Percentiles rank a stretch among this genome's conserved stretches.
Conservation (phyloP, 768 basidiomycete genomes). For the Pleurotus tuber-regium region DNA sequence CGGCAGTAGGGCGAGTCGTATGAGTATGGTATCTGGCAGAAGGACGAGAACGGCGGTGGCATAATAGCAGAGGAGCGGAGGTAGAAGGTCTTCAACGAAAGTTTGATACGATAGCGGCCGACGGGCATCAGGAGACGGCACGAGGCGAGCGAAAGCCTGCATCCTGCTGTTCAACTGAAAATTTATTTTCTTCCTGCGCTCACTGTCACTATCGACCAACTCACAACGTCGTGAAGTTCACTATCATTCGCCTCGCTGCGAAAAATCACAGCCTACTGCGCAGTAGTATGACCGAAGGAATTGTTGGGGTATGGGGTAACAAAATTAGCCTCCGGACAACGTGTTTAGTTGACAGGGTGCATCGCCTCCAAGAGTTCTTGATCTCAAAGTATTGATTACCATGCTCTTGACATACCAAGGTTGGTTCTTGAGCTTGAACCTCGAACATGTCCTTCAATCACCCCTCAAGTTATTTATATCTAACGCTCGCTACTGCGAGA, state of each 20-base stretch:
- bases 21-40: constrained; percentile 37
- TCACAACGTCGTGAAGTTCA: constrained; percentile 12
- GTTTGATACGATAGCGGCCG: constrained; percentile 31
- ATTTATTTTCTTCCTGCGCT: neutral
- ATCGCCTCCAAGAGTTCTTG: no score
- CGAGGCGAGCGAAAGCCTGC: constrained; percentile 18
- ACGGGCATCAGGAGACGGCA: constrained; percentile 29
- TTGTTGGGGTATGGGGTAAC: no score
- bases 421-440: no score
- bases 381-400: no score
- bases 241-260: constrained; percentile 9
- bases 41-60: constrained; percentile 52
- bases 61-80: constrained; percentile 45
- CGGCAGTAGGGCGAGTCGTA: constrained; percentile 48
- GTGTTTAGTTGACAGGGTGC: no score
- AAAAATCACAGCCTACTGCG: no score
- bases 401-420: no score
- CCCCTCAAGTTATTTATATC: no score
- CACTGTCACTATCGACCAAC: constrained; percentile 9
- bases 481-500: no score
- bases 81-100: constrained; percentile 36
- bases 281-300: neutral
- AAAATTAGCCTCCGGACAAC: no score
- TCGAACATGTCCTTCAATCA: no score
- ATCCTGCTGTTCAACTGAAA: neutral